A percentile compares a stretch with the other conserved stretches of the same genome.
Evolutionary conservation across 805 yeast species (phyloP).

Genomic region (Lipomyces sp.): DNA sequence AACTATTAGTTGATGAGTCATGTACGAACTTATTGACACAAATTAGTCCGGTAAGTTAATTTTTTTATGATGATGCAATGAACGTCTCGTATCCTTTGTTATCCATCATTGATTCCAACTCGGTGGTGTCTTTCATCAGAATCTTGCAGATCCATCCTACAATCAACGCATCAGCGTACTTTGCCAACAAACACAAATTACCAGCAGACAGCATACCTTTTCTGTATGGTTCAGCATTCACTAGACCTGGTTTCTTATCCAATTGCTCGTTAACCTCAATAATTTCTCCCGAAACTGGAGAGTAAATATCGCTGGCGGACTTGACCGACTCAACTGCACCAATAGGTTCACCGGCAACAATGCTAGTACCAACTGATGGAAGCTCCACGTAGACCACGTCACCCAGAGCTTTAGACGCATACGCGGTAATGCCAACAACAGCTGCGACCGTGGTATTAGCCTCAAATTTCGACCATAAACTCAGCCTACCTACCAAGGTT

Average conservation of each 20-base stretch:
- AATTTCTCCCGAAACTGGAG: constrained; percentile 82
- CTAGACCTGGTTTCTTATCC: constrained; percentile 71
- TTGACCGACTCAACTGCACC: constrained; percentile 96
- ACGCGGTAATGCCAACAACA: constrained; percentile 80
- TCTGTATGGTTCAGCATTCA: constrained; percentile 80
- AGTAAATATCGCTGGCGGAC: constrained; percentile 88
- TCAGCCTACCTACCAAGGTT: constrained; percentile 52
- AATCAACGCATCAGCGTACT: background rate
- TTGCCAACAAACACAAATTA: background rate
- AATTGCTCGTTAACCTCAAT: constrained; percentile 70
- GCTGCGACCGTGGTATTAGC: constrained; percentile 52
- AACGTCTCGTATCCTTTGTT: constrained; percentile 20
- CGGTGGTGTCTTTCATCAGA: constrained; percentile 14
- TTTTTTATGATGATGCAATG: constrained; percentile 10
- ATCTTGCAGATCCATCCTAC: constrained; percentile 35
- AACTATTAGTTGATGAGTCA: background rate
- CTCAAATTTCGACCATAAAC: background rate
- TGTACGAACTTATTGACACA: background rate
- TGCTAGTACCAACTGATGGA: constrained; percentile 69
- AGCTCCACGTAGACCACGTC: constrained; percentile 94
- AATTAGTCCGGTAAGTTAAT: background rate
- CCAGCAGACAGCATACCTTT: constrained; percentile 18
- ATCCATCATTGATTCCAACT: constrained; percentile 26
- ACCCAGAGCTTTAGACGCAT: constrained; percentile 95
- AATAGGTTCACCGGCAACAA: constrained; percentile 76